Evolutionary conservation across 495 filamentous ascomycete genomes (phyloP), one percentile per base, ranked within the genome.

Genomic region (Penicillium riverlandense): DNA sequence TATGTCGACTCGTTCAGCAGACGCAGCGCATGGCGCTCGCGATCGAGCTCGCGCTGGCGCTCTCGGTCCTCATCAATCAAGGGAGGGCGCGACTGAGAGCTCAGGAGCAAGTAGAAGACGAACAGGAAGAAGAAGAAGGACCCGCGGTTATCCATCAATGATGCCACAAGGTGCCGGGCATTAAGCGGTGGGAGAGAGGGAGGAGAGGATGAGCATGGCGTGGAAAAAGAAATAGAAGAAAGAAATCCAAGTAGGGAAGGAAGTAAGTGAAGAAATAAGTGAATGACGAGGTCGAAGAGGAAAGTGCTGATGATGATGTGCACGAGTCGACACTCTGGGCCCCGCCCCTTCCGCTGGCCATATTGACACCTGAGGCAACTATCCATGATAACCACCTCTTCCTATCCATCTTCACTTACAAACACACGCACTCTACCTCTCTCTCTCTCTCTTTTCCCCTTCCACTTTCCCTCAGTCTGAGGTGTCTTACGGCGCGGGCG

Each of bases 1-100:
- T 88, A 92, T 48, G 67, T 66, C 13, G 87, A 84, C 48, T 69
- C 76, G 54, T 88, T 87, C 16, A 96, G 67, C 29, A 88, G 59
- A 30, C 68, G 65, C 40, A 89, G 75, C 36, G 78, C 78, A 47
- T 76, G 62, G 44, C 72, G 70, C 57, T 89, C 71, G 40, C 67
- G 59, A 4, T 55, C 55, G 39, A 77, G 57, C 49, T 67, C 67
- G 8, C 57, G 54, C 44, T 71, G 66, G 38, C 67, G 62, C 46
- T 74, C 66, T 9, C 63, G 63, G 45, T 69, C 63, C 50, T 75
- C 71, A 46, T 69, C 63, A 41, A 70, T 58, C 41, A 70, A 57
- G 13, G 74, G 71, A 11, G 73, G 53, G 37, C 62, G 63, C 34
- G 63, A 57, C 61, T 73, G 62, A 43, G 70, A 58, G 63, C 70